phyloP scores from a whole-genome alignment of 306 rosid genomes.

The Leucaena leucocephala region DNA sequence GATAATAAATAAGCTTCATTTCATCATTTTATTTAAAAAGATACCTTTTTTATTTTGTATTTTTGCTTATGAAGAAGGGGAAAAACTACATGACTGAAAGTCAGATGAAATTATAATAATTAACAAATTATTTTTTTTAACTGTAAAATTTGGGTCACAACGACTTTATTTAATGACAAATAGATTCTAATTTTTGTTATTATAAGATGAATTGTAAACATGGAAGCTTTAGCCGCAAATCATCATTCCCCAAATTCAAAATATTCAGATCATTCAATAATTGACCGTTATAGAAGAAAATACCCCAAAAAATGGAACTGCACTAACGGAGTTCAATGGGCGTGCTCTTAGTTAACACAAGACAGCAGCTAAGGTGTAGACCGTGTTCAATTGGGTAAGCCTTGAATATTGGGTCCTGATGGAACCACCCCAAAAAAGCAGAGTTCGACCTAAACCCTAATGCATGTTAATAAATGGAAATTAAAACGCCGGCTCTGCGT shows the following conservation, averaged over 20 bases:
- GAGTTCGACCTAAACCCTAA: background rate
- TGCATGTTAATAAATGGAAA: background rate
- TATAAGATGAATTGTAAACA: background rate
- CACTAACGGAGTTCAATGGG: background rate
- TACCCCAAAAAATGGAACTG: background rate
- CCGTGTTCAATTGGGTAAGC: background rate
- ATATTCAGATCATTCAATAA: background rate
- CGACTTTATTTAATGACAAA: background rate
- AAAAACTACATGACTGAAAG: too few species aligned
- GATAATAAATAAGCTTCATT: too few species aligned
- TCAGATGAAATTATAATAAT: too few species aligned
- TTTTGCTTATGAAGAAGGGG: too few species aligned
- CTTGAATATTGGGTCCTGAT: background rate
- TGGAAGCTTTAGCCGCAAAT: background rate
- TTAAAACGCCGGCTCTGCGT: background rate
- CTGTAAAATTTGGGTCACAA: background rate
- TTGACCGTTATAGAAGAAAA: background rate
- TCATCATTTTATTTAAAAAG: too few species aligned
- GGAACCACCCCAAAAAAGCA: background rate
- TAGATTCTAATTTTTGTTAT: background rate
- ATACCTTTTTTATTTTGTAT: too few species aligned
- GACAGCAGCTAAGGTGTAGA: background rate
- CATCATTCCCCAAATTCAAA: background rate
- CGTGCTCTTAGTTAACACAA: background rate
- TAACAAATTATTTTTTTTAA: too few species aligned